Conservation (phyloP, 1,284 basidiomycete species). For the Apiotrichum gracile region DNA sequence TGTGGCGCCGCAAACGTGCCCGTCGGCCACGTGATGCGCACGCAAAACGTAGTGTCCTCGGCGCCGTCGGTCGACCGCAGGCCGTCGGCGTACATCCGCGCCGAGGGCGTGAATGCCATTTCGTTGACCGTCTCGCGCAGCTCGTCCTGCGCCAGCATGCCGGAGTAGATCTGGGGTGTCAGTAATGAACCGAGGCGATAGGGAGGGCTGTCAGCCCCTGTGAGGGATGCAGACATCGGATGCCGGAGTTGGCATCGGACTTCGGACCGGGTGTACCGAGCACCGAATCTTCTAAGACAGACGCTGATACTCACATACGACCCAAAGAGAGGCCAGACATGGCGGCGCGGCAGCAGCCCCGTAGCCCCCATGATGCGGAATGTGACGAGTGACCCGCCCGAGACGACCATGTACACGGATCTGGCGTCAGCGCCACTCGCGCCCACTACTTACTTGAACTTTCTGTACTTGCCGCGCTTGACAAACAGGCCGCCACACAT, state of each 20-base stretch:
- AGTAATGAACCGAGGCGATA: neutral
- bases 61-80: constrained; percentile 38
- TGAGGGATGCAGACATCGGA: too few species aligned
- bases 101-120: constrained; percentile 18
- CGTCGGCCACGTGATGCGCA: constrained; percentile 26
- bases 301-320: constrained; percentile 42
- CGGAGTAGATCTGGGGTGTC: constrained; percentile 35
- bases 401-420: constrained; percentile 30
- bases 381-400: constrained; percentile 31
- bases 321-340: constrained; percentile 39
- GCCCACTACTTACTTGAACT: constrained; percentile 34
- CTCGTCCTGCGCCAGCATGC: constrained; percentile 40
- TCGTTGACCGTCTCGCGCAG: constrained; percentile 21
- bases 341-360: constrained; percentile 26
- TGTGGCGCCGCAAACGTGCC: constrained; percentile 16
- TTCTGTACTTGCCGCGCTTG: constrained; percentile 26
- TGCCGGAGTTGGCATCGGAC: too few species aligned
- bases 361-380: constrained; percentile 31
- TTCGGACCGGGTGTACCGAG: too few species aligned
- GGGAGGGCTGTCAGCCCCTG: neutral
- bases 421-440: neutral
- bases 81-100: constrained; percentile 44
- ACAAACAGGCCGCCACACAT: constrained; percentile 37
- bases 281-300: too few species aligned
- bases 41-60: constrained; percentile 43